Evolutionary conservation across 108 stramenopile species (phyloP).

Genomic region (Skeletonema tropicum): DNA sequence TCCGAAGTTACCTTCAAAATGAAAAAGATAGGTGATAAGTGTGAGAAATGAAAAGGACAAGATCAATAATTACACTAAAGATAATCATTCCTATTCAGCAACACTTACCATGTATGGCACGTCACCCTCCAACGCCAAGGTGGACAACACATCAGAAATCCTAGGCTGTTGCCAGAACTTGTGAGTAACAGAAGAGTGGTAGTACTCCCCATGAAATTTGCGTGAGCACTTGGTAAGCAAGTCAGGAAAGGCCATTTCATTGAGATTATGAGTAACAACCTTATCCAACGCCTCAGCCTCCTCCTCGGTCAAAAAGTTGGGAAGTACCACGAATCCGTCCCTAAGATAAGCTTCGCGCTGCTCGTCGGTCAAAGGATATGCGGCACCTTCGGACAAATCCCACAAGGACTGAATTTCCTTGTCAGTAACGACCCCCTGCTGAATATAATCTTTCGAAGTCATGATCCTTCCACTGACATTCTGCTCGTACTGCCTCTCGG

Average conservation of each 20-base stretch:
- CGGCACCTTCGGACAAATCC: not conserved
- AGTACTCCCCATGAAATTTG: constrained; percentile 6
- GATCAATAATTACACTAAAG: no score
- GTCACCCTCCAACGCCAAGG: not conserved
- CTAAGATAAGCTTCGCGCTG: not conserved
- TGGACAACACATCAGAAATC: constrained; percentile 1
- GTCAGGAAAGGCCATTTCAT: constrained; percentile 10
- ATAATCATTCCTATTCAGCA: no score
- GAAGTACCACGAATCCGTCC: not conserved
- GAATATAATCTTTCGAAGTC: not conserved
- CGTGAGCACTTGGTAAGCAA: not conserved
- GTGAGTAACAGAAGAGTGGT: not conserved
- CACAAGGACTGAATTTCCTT: not conserved
- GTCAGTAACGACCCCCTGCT: not conserved
- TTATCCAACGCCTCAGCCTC: constrained; percentile 4
- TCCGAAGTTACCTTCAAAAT: not conserved
- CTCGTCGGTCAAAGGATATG: not conserved
- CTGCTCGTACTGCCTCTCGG: constrained; percentile 3
- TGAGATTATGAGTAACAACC: not conserved
- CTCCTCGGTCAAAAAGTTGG: not conserved
- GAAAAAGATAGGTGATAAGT: no score
- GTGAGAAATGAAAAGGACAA: no score
- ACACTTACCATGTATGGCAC: no score
- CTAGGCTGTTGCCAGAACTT: constrained; percentile 8
- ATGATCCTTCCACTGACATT: constrained; percentile 6